Evolutionary conservation across 75 land plant genomes (phyloP).

Genomic region (Pinus albicaulis): DNA sequence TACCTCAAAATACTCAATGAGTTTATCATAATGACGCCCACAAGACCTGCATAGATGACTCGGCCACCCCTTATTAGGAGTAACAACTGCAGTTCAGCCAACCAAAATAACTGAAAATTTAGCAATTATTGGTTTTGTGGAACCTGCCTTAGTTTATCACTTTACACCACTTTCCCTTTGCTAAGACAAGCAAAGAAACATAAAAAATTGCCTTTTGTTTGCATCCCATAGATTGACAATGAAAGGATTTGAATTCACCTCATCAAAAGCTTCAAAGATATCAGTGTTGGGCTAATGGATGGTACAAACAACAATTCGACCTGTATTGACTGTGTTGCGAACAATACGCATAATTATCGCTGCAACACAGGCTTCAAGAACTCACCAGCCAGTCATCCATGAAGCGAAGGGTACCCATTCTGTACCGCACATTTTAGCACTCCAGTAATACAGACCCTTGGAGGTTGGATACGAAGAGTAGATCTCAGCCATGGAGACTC

Average conservation of each 20-base stretch:
- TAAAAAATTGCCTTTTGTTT: too few relatives aligned
- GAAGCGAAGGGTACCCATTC: too few relatives aligned
- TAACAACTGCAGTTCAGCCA: slow-evolving; percentile 24
- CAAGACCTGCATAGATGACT: slow-evolving; percentile 39
- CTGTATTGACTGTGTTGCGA: slow-evolving; percentile 31
- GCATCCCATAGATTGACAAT: not conserved
- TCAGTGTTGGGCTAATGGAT: slow-evolving; percentile 42
- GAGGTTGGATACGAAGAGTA: too few relatives aligned
- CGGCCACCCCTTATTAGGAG: slow-evolving; percentile 40
- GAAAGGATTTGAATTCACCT: slow-evolving; percentile 14
- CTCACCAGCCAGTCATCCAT: too few relatives aligned
- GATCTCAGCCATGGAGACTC: too few relatives aligned
- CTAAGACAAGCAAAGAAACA: not conserved
- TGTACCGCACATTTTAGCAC: too few relatives aligned
- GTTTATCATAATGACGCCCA: slow-evolving; percentile 32
- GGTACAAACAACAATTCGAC: slow-evolving; percentile 44
- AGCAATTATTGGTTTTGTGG: not conserved
- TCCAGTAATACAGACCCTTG: too few relatives aligned
- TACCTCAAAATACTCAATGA: slow-evolving; percentile 40
- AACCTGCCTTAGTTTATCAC: not conserved
- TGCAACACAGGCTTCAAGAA: slow-evolving; percentile 45
- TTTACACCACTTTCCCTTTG: not conserved
- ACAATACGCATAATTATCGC: slow-evolving; percentile 42
- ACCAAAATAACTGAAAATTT: not conserved
- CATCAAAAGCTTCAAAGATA: slow-evolving; percentile 35